Evolutionary conservation across 495 filamentous ascomycete species (phyloP), one percentile per base, ranked within the genome.

Genomic region (Neohortaea acidophila): DNA sequence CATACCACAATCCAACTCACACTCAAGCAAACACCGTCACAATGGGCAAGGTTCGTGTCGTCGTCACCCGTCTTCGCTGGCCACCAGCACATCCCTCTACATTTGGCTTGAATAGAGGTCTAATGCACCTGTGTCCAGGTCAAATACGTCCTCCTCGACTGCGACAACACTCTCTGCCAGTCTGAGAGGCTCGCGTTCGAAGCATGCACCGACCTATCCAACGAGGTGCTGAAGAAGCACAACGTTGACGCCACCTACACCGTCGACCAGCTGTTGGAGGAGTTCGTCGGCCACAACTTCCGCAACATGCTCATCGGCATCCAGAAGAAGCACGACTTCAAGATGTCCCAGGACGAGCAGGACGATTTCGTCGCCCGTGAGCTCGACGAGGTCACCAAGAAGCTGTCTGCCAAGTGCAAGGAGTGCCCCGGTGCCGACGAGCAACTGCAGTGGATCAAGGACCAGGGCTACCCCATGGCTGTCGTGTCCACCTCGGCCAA

Each of bases 261-360:
- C 20, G 79, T 76, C 47, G 69, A 72, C 9, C 58, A 73, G 54
- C 79, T 94, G 28, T 77, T 93, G 60, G 59, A 67, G 44, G 83
- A 92, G 62, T 94, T 93, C 53, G 86, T 93, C 57, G 86, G 86
- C 51, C 81, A 87, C 58, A 93, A 93, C 69, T 94, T 94, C 71
- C 84, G 85, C 48, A 82, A 84, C 56, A 92, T 93, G 84, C 69
- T 82, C 60, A 44, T 66, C 29, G 73, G 70, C 43, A 70, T 93
- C 38, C 75, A 82, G 60, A 63, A 72, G 56, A 85, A 83, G 59
- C 79, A 77, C 66, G 61, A 65, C 48, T 85, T 92, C 60, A 60
- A 67, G 24, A 66, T 93, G 60, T 48, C 57, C 3, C 54, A 65
- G 17, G 75, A 69, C 2, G 80, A 92, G 53, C 59, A 87, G 15